phyloP scores from a whole-genome alignment of 2,329 filamentous ascomycete genomes.

The Calonectria multiphialidica region DNA sequence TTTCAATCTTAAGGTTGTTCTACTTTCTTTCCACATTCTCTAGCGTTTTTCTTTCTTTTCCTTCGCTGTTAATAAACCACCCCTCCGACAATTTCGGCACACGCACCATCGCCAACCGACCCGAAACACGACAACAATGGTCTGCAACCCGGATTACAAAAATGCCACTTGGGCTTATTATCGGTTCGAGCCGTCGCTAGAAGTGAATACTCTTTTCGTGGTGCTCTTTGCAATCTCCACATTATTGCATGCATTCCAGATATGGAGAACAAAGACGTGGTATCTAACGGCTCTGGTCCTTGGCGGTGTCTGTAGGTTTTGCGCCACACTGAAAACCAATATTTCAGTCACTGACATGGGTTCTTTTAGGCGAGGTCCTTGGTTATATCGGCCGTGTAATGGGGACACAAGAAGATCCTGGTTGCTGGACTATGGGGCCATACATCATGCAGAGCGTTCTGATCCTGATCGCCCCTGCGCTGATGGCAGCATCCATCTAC shows the following conservation, averaged over 20 bases:
- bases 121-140: conserved; percentile 14
- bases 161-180: conserved; percentile 41
- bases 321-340: background rate
- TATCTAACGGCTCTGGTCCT: conserved; percentile 40
- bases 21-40: no score
- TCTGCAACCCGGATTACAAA: conserved; percentile 38
- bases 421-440: conserved; percentile 48
- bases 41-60: no score
- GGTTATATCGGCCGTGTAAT: conserved; percentile 62
- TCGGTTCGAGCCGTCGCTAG: conserved; percentile 39
- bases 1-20: no score
- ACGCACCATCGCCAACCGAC: background rate
- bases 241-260: conserved; percentile 38
- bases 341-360: background rate
- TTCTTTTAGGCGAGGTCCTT: conserved; percentile 37
- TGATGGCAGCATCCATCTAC: conserved; percentile 62
- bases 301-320: conserved; percentile 37
- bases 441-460: conserved; percentile 56
- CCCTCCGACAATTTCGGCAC: no score
- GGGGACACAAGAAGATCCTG: conserved; percentile 53
- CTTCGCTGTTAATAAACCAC: no score
- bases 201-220: conserved; percentile 36
- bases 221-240: conserved; percentile 39
- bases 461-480: conserved; percentile 53
- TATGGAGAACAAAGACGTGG: conserved; percentile 41